A percentile compares a stretch with the other conserved stretches of the same genome.
phyloP scores from a whole-genome alignment of 2,329 filamentous ascomycete genomes.

The Talaromyces sp. region DNA sequence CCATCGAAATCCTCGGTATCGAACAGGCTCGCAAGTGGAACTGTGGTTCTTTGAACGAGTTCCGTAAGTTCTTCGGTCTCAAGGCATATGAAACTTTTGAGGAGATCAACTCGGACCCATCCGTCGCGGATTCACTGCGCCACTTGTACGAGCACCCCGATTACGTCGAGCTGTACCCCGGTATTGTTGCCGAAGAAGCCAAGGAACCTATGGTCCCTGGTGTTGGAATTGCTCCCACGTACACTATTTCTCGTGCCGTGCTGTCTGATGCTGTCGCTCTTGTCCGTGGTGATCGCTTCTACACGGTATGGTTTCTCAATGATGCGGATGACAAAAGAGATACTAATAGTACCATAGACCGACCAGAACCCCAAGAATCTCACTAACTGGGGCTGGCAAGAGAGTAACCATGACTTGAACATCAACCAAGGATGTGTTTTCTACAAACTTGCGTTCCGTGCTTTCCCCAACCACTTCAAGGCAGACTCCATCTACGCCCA shows the following conservation, averaged over 20 bases:
- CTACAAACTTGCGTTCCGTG: slow-evolving; percentile 74
- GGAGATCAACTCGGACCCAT: slow-evolving; percentile 53
- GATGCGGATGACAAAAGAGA: not conserved
- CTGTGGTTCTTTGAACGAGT: slow-evolving; percentile 44
- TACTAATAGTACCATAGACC: slow-evolving; percentile 18
- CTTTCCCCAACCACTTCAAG: slow-evolving; percentile 75
- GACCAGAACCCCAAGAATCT: slow-evolving; percentile 69
- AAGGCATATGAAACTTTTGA: slow-evolving; percentile 52
- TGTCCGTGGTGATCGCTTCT: slow-evolving; percentile 63
- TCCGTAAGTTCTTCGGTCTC: slow-evolving; percentile 58
- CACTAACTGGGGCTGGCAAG: slow-evolving; percentile 79
- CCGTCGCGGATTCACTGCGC: slow-evolving; percentile 52
- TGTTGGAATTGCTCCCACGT: slow-evolving; percentile 32
- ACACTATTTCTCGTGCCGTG: slow-evolving; percentile 34
- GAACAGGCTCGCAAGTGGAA: slow-evolving; percentile 67
- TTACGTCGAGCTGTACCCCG: slow-evolving; percentile 64
- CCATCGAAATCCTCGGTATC: slow-evolving; percentile 74
- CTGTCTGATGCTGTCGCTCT: slow-evolving; percentile 40
- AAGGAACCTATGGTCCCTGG: slow-evolving; percentile 33
- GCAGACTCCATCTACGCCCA: slow-evolving; percentile 75
- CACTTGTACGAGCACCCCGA: slow-evolving; percentile 59
- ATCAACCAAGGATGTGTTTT: slow-evolving; percentile 78
- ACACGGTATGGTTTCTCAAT: slow-evolving; percentile 45
- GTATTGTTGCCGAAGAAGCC: slow-evolving; percentile 47
- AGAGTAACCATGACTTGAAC: slow-evolving; percentile 65